phyloP scores from a whole-genome alignment of 257 asterid genomes.

The Primulina huaijiensis region DNA sequence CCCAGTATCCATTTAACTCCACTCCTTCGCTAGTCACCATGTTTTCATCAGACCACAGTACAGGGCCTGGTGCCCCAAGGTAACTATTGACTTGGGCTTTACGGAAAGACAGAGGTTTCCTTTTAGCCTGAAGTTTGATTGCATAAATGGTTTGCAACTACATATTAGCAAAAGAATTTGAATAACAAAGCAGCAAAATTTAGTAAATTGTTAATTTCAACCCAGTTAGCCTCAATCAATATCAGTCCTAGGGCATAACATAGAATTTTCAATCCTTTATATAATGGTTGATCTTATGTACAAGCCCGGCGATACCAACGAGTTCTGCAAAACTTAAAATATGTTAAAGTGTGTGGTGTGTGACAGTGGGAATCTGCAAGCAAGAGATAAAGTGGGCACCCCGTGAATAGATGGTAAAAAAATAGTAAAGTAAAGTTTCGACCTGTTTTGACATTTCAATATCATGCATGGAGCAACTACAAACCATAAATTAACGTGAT shows the following conservation, averaged over 20 bases:
- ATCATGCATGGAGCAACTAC: neutral
- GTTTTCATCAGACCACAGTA: constrained; percentile 41
- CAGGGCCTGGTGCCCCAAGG: constrained; percentile 57
- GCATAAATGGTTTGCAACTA: neutral
- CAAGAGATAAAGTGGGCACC: neutral
- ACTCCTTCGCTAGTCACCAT: constrained; percentile 33
- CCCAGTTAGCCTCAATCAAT: neutral
- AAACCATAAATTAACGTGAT: neutral
- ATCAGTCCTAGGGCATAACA: neutral
- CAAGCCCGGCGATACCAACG: neutral
- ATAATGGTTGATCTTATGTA: neutral
- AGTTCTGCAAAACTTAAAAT: too few species aligned
- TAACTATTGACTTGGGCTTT: constrained; percentile 44
- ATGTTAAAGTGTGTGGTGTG: neutral
- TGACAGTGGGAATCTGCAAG: neutral
- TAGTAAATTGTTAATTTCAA: neutral
- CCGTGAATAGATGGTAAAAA: neutral
- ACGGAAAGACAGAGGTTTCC: constrained; percentile 56
- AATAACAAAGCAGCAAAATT: neutral
- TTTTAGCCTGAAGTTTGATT: constrained; percentile 65
- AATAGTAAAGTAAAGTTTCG: too few species aligned
- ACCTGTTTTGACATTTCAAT: neutral
- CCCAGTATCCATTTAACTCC: constrained; percentile 38
- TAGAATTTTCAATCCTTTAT: neutral
- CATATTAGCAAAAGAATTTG: neutral